Percentiles rank a stretch among this genome's conserved stretches.
phyloP scores from a whole-genome alignment of 345 rosid species.

The Microcos paniculata region DNA sequence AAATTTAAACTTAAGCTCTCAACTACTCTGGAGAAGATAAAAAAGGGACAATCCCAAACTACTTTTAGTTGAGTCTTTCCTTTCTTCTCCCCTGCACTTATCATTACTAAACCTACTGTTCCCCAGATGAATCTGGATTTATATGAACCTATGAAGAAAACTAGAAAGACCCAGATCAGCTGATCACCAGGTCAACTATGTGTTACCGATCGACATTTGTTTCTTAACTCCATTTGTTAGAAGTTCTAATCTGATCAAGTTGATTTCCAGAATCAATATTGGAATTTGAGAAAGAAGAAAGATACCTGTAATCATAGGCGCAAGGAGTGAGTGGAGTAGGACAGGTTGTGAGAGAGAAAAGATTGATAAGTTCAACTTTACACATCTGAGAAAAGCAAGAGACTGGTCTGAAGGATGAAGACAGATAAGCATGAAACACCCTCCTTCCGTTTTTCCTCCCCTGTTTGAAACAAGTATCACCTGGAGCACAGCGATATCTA shows the following conservation, averaged over 20 bases:
- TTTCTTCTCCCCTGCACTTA: neutral
- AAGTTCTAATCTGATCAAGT: too few species aligned
- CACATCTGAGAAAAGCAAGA: slow-evolving; percentile 55
- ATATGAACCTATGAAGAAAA: neutral
- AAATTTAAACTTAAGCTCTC: neutral
- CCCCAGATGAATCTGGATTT: neutral
- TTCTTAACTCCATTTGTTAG: neutral
- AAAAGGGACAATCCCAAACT: neutral
- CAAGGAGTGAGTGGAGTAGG: slow-evolving; percentile 53
- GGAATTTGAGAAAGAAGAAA: neutral
- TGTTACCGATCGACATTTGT: neutral
- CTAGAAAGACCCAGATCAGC: neutral
- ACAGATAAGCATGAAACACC: slow-evolving; percentile 39
- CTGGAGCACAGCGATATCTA: slow-evolving; percentile 20
- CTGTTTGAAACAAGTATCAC: neutral
- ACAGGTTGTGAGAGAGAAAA: slow-evolving; percentile 53
- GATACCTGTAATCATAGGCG: slow-evolving; percentile 59
- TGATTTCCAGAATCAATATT: neutral
- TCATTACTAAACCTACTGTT: too few species aligned
- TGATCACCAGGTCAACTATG: neutral
- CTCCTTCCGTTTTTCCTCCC: slow-evolving; percentile 19
- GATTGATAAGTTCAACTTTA: slow-evolving; percentile 43
- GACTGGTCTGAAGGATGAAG: slow-evolving; percentile 46
- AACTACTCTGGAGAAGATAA: neutral
- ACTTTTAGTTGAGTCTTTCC: neutral